Conservation (phyloP, 352 stramenopile genomes). For the Phytophthora ramorum region DNA sequence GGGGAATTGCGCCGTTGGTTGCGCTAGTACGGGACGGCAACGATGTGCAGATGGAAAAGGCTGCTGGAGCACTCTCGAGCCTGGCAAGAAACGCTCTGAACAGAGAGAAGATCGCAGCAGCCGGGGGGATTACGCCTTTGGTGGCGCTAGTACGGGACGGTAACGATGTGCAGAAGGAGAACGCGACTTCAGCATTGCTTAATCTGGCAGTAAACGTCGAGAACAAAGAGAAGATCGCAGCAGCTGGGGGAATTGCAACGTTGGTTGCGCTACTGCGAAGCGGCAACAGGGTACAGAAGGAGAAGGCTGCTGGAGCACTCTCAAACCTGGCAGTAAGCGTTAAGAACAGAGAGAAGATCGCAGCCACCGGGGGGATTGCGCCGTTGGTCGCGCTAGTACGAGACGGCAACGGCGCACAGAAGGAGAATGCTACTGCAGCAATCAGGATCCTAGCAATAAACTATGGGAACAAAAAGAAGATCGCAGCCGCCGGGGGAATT, state of each 20-base stretch:
- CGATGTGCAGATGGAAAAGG: not conserved
- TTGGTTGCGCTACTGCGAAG: too few species aligned
- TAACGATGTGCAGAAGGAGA: too few species aligned
- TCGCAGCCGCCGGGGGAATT: slow-evolving; percentile 1
- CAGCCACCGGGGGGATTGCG: slow-evolving; percentile 3
- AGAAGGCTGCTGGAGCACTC: not conserved
- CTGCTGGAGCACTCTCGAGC: too few species aligned
- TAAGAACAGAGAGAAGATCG: not conserved
- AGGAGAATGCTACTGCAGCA: not conserved
- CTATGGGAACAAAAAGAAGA: not conserved
- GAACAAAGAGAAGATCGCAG: too few species aligned
- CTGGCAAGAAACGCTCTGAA: too few species aligned
- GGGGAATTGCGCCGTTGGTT: slow-evolving; percentile 3
- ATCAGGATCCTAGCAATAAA: not conserved
- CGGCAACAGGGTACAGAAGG: too few species aligned
- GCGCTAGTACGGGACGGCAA: not conserved
- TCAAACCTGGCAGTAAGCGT: not conserved
- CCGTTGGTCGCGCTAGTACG: not conserved
- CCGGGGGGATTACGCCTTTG: too few species aligned
- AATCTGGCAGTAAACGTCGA: too few species aligned
- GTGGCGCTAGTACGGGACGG: too few species aligned
- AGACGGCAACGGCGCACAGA: not conserved
- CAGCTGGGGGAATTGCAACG: too few species aligned
- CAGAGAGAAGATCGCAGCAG: too few species aligned
- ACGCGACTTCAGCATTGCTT: too few species aligned